Percentiles rank a stretch among this genome's conserved stretches.
phyloP scores from a whole-genome alignment of 1,284 basidiomycete species.

The Tilletia indica region DNA sequence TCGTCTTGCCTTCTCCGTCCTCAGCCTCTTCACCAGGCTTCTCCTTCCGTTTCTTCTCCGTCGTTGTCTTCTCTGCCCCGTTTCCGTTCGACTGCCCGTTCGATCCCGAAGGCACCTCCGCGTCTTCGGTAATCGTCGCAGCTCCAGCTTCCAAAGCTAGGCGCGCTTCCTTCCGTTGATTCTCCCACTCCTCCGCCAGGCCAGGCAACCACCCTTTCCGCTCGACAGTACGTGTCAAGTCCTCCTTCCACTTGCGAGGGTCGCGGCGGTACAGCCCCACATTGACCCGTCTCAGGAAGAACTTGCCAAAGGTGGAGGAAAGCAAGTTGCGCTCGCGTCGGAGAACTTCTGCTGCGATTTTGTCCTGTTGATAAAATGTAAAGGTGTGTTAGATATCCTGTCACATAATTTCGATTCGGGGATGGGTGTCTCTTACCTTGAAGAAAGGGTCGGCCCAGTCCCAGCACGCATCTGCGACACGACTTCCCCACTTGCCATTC shows the following conservation, averaged over 20 bases:
- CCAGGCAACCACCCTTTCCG: neutral
- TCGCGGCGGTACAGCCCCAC: constrained; percentile 44
- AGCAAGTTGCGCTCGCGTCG: constrained; percentile 36
- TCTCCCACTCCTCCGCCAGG: constrained; percentile 3
- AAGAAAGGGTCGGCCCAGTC: constrained; percentile 40
- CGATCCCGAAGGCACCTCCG: too few relatives aligned
- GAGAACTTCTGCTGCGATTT: constrained; percentile 31
- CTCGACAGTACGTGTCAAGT: neutral
- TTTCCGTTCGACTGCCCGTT: too few relatives aligned
- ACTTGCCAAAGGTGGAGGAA: constrained; percentile 37
- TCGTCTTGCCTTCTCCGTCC: too few relatives aligned
- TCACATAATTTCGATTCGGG: too few relatives aligned
- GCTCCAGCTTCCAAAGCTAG: too few relatives aligned
- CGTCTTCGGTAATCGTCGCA: too few relatives aligned
- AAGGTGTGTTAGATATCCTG: too few relatives aligned
- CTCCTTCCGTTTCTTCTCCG: neutral
- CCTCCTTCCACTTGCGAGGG: constrained; percentile 39
- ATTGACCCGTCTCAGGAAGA: constrained; percentile 46
- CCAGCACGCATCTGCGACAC: constrained; percentile 49
- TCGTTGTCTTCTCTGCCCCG: neutral
- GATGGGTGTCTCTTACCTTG: constrained; percentile 20
- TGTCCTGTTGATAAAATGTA: constrained; percentile 23
- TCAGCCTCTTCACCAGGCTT: neutral
- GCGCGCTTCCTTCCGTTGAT: neutral
- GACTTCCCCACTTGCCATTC: constrained; percentile 49